Evolutionary conservation across 169 alveolate genomes (phyloP).

Genomic region (Plasmodium berghei): DNA sequence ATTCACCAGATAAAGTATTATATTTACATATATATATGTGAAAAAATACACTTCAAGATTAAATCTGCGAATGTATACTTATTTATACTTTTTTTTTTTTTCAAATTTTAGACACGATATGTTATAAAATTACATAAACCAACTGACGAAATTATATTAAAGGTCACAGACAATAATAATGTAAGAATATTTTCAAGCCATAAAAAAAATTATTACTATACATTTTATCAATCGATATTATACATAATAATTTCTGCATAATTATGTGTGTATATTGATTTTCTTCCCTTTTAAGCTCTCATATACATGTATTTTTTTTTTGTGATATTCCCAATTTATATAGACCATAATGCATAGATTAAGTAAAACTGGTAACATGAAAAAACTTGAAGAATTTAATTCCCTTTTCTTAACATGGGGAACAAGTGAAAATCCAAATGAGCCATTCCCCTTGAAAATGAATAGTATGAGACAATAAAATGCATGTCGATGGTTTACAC

Average conservation of each 20-base stretch:
- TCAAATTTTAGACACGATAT: slow-evolving; percentile 57
- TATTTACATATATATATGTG: background rate
- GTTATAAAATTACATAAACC: slow-evolving; percentile 74
- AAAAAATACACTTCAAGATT: background rate
- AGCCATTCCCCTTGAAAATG: slow-evolving; percentile 52
- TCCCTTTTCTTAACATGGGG: slow-evolving; percentile 70
- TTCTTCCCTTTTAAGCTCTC: background rate
- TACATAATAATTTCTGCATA: slow-evolving; percentile 1
- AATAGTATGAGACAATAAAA: slow-evolving; percentile 16
- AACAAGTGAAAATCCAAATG: slow-evolving; percentile 45
- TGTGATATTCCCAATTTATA: slow-evolving; percentile 1
- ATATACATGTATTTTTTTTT: background rate
- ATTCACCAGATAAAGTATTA: slow-evolving; percentile 57
- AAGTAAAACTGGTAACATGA: slow-evolving; percentile 63
- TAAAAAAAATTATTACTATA: background rate
- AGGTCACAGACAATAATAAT: slow-evolving; percentile 67
- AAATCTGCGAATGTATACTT: background rate
- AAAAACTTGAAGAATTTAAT: slow-evolving; percentile 57
- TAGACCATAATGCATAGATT: slow-evolving; percentile 66
- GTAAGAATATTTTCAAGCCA: slow-evolving; percentile 22
- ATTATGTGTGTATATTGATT: background rate
- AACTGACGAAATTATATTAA: slow-evolving; percentile 43
- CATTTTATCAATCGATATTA: background rate
- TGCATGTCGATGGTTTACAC: background rate
- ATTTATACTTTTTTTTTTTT: slow-evolving; percentile 10